These are phyloP conservation scores for Diplotaxis tenuifolia DNA, from an alignment of 345 rosid species.

Conservation along the genomic window DNA sequence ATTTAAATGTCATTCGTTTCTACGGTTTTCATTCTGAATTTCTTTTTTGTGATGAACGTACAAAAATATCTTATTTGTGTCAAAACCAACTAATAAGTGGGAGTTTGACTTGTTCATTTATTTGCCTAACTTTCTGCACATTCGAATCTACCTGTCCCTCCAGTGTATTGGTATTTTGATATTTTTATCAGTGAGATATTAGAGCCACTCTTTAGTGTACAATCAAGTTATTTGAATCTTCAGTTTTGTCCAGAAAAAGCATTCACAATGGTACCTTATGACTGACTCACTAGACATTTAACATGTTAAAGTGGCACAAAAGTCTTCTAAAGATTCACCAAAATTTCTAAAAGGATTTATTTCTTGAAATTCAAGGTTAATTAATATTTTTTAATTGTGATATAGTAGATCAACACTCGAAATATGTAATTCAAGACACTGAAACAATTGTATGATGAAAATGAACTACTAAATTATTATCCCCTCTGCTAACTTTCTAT, in stretches of 20 bases:
- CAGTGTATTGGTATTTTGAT: too few relatives aligned
- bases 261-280: not conserved
- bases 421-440: not conserved
- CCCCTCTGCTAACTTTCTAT: not conserved
- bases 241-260: not conserved
- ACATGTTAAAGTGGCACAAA: not conserved
- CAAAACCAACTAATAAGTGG: too few relatives aligned
- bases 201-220: not conserved
- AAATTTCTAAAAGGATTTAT: not conserved
- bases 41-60: too few relatives aligned
- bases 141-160: too few relatives aligned
- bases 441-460: not conserved
- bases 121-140: too few relatives aligned
- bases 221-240: not conserved
- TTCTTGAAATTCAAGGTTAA: not conserved
- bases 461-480: not conserved
- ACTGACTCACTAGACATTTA: not conserved
- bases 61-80: too few relatives aligned
- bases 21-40: too few relatives aligned
- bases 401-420: not conserved
- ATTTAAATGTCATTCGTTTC: too few relatives aligned
- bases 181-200: too few relatives aligned
- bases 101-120: too few relatives aligned
- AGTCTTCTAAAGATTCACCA: not conserved
- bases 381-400: not conserved